A percentile compares a stretch with the other conserved stretches of the same genome.
Conservation (phyloP, 2,329 filamentous ascomycete genomes). For the Xylariaceae sp. region DNA sequence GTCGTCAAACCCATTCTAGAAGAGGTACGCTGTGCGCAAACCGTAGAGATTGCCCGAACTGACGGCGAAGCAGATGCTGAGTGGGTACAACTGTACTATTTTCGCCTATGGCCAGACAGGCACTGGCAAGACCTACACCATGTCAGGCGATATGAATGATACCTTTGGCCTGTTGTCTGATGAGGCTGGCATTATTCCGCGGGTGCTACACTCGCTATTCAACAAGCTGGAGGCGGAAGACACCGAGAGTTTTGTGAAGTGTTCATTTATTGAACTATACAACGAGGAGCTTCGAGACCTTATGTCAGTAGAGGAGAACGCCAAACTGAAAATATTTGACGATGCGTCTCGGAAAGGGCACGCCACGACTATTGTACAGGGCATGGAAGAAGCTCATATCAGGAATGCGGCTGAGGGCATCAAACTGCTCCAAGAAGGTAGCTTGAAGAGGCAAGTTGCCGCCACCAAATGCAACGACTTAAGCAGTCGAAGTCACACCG, state of each 20-base stretch:
- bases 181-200: constrained; percentile 91
- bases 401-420: constrained; percentile 84
- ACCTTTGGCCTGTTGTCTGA: constrained; percentile 85
- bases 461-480: constrained; percentile 99
- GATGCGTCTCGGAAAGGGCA: constrained; percentile 87
- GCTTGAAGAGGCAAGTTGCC: constrained; percentile 94
- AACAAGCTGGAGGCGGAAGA: constrained; percentile 79
- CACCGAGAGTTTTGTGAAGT: constrained; percentile 88
- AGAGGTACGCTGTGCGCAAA: constrained; percentile 65
- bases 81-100: constrained; percentile 96
- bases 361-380: constrained; percentile 85
- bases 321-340: constrained; percentile 94
- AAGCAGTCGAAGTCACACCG: constrained; percentile 94
- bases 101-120: constrained; percentile 98
- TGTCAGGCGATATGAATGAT: constrained; percentile 97
- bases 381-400: constrained; percentile 97
- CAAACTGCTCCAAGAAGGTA: constrained; percentile 85
- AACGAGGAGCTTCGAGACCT: constrained; percentile 96
- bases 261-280: constrained; percentile 98
- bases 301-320: constrained; percentile 78
- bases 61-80: constrained; percentile 70
- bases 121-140: constrained; percentile 98
- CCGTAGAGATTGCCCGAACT: constrained; percentile 10
- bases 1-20: constrained; percentile 92
- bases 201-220: constrained; percentile 87